Evolutionary conservation across 768 basidiomycete species (phyloP).

Genomic region (Auricularia auricula-judae): DNA sequence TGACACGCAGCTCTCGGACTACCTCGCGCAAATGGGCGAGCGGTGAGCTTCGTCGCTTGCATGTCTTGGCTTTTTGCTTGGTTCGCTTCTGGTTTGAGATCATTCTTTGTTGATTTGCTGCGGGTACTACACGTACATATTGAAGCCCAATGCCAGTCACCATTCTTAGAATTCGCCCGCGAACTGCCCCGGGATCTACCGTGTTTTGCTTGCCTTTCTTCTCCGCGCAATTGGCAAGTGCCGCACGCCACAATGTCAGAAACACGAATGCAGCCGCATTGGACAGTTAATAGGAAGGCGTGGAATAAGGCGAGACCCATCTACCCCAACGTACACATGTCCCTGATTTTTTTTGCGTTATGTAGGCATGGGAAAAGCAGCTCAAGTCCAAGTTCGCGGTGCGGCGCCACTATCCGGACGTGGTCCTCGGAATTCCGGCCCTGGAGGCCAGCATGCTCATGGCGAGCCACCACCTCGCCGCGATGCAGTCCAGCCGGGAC

Average conservation of each 20-base stretch:
- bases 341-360: background rate
- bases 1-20: constrained; percentile 22
- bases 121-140: too few species aligned
- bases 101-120: too few species aligned
- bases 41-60: background rate
- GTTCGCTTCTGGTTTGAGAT: background rate
- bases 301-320: background rate
- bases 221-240: too few species aligned
- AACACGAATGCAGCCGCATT: background rate
- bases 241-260: too few species aligned
- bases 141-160: too few species aligned
- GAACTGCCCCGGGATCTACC: too few species aligned
- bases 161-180: too few species aligned
- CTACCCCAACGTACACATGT: too few species aligned
- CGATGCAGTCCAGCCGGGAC: background rate
- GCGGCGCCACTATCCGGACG: background rate
- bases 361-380: background rate
- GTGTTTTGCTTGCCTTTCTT: too few species aligned
- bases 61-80: background rate
- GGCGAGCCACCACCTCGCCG: background rate
- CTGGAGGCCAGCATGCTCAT: background rate
- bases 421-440: background rate
- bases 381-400: background rate
- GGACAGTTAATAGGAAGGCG: background rate
- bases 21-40: constrained; percentile 57